Percentiles rank a stretch among this genome's conserved stretches.
Evolutionary conservation across 495 filamentous ascomycete genomes (phyloP).

Genomic region (Tuber calosporum): DNA sequence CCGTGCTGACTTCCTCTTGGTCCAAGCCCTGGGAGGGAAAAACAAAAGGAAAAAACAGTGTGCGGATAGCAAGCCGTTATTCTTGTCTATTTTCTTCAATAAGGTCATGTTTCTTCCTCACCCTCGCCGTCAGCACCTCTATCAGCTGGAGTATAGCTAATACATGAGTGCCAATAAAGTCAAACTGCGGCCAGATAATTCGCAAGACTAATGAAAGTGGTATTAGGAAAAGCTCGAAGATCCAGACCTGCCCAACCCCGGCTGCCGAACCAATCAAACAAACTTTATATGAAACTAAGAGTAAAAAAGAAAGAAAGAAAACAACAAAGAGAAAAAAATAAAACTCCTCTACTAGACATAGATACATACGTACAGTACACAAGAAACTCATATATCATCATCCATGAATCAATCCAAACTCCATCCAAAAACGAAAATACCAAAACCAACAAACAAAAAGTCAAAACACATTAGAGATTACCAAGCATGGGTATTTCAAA

Average conservation of each 20-base stretch:
- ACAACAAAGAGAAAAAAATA: neutral
- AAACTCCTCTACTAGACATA: neutral
- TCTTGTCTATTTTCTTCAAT: too few relatives aligned
- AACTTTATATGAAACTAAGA: neutral
- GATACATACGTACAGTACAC: neutral
- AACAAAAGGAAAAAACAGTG: too few relatives aligned
- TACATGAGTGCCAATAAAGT: too few relatives aligned
- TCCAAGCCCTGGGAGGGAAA: too few relatives aligned
- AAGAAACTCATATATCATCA: neutral
- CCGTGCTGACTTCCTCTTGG: too few relatives aligned
- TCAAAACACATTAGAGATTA: neutral
- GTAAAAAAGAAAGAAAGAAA: neutral
- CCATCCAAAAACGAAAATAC: neutral
- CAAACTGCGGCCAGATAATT: neutral
- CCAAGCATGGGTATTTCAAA: constrained; percentile 6
- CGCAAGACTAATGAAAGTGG: neutral
- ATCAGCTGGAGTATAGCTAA: too few relatives aligned
- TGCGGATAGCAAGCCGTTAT: too few relatives aligned
- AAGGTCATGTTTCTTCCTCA: too few relatives aligned
- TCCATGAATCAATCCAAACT: neutral
- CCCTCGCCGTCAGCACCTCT: too few relatives aligned
- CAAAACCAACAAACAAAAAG: neutral
- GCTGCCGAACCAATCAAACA: neutral
- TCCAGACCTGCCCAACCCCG: neutral
- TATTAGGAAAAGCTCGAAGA: neutral